Conservation (phyloP, 176 grass and related monocot species). For the Tillandsia leiboldiana region DNA sequence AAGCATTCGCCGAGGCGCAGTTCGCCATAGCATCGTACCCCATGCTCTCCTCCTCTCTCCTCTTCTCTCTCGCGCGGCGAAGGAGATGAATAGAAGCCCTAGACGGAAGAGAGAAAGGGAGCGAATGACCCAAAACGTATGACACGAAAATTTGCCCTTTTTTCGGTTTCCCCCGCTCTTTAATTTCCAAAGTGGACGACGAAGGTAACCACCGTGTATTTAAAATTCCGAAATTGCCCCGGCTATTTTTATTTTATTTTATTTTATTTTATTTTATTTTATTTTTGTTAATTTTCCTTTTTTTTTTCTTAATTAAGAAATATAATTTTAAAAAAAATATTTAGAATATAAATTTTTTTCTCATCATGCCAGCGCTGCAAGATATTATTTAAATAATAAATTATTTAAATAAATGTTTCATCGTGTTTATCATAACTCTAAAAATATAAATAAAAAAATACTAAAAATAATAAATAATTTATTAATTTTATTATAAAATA, state of each 20-base stretch:
- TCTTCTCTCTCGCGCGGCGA: not conserved
- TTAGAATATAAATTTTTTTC: too few species aligned
- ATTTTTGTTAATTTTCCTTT: not conserved
- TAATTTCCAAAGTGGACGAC: not conserved
- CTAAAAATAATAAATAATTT: too few species aligned
- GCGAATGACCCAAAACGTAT: not conserved
- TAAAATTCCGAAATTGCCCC: not conserved
- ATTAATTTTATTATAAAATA: too few species aligned
- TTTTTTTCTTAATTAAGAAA: too few species aligned
- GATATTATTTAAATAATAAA: too few species aligned
- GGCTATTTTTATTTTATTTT: not conserved
- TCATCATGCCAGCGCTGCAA: too few species aligned
- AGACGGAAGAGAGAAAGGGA: not conserved
- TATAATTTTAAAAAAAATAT: too few species aligned
- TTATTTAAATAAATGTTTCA: too few species aligned
- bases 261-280: too few species aligned
- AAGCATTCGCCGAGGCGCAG: slow-evolving; percentile 21
- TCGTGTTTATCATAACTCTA: too few species aligned
- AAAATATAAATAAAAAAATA: too few species aligned
- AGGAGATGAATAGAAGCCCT: not conserved
- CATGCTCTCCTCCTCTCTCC: slow-evolving; percentile 28
- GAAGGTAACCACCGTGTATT: not conserved
- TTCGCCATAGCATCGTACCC: slow-evolving; percentile 43
- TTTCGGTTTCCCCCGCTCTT: not conserved
- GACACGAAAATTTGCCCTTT: not conserved